Percentiles rank a stretch among this genome's conserved stretches.
Evolutionary conservation across 768 basidiomycete genomes (phyloP).

Genomic region (Inosperma sp.): DNA sequence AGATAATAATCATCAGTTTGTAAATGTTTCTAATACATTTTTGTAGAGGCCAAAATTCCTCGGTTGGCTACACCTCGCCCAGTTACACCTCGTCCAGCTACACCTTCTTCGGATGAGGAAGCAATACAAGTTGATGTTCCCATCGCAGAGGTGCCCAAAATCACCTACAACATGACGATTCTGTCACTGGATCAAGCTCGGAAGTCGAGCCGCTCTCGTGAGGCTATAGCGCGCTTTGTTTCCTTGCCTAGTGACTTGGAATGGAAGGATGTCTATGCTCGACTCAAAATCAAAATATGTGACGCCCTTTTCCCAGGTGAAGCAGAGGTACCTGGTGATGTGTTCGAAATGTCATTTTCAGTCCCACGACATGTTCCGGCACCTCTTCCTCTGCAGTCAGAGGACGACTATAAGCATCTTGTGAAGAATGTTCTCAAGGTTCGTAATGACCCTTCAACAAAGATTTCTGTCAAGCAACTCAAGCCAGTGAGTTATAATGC

Average conservation of each 20-base stretch:
- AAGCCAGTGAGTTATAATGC: background rate
- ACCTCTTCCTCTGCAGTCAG: background rate
- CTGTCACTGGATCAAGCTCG: background rate
- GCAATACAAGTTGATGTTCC: background rate
- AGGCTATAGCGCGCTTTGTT: background rate
- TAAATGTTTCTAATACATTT: background rate
- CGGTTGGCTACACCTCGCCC: no score
- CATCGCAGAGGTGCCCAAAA: conserved; percentile 1
- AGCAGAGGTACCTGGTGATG: background rate
- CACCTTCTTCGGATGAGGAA: background rate
- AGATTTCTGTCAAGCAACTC: background rate
- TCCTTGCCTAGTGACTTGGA: background rate
- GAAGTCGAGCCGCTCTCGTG: background rate
- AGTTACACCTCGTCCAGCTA: no score
- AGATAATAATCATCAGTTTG: background rate
- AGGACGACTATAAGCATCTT: background rate
- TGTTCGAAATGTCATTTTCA: background rate
- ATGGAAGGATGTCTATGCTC: background rate
- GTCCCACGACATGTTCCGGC: background rate
- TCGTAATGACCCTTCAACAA: background rate
- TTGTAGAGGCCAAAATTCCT: background rate
- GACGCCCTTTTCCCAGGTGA: conserved; percentile 1
- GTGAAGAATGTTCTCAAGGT: background rate
- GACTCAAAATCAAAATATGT: background rate
- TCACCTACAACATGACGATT: conserved; percentile 2